phyloP scores from a whole-genome alignment of 2,329 filamentous ascomycete genomes.

The Hypoxylon sp. region DNA sequence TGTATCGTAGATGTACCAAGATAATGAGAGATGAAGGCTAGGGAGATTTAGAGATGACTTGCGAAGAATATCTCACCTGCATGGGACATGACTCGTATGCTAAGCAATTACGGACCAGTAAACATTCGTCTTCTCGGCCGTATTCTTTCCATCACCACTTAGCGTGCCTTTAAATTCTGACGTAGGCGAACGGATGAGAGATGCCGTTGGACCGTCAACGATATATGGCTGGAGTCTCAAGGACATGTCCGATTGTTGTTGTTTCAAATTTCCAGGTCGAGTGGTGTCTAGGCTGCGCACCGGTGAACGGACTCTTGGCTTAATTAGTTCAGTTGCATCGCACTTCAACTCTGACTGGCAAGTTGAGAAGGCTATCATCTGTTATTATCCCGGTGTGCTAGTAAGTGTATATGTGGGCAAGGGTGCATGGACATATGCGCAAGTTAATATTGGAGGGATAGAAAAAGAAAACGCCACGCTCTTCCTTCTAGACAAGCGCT shows the following conservation, averaged over 20 bases:
- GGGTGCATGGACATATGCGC: neutral
- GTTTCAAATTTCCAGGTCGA: constrained; percentile 3
- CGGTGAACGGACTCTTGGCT: constrained; percentile 18
- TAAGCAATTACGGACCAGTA: constrained; percentile 16
- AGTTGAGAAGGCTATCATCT: neutral
- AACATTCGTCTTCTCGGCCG: constrained; percentile 17
- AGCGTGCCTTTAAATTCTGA: constrained; percentile 21
- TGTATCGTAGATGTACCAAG: constrained; percentile 4
- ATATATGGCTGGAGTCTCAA: constrained; percentile 18
- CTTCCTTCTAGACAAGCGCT: neutral
- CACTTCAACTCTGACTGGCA: neutral
- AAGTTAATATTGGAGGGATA: constrained; percentile 3
- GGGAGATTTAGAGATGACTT: neutral
- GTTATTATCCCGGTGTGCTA: neutral
- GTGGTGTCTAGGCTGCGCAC: too few species aligned
- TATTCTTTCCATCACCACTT: constrained; percentile 19
- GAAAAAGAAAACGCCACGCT: constrained; percentile 8
- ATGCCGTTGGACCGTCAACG: constrained; percentile 16
- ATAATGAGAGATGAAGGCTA: neutral
- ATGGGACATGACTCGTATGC: constrained; percentile 20
- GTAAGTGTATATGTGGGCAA: neutral
- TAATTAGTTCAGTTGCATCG: constrained; percentile 25
- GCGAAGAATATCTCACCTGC: constrained; percentile 23
- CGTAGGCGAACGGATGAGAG: constrained; percentile 1
- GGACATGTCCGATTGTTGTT: constrained; percentile 22